A percentile compares a stretch with the other conserved stretches of the same genome.
These are phyloP conservation scores for Aspergillus unguis DNA, from an alignment of 2,329 filamentous ascomycete species.

Conservation along the genomic window DNA sequence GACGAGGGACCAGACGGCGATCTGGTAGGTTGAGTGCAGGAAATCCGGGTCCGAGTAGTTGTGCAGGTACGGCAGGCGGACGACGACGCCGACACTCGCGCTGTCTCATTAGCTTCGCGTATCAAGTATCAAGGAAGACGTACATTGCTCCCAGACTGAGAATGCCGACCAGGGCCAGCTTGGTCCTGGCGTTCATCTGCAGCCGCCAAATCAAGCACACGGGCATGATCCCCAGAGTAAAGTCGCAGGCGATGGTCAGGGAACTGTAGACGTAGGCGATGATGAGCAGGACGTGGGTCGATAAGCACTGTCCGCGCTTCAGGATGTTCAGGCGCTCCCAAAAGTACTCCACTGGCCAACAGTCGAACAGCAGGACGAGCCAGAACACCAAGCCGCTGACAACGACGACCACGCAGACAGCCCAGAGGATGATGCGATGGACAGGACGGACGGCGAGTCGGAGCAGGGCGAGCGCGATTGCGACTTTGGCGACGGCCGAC, in stretches of 20 bases:
- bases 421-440: conserved; percentile 45
- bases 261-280: conserved; percentile 53
- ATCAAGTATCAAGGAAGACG: conserved; percentile 4
- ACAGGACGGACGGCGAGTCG: conserved; percentile 43
- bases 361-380: conserved; percentile 52
- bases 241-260: conserved; percentile 41
- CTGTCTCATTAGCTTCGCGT: not conserved
- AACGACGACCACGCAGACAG: conserved; percentile 42
- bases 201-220: conserved; percentile 54
- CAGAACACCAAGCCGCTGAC: conserved; percentile 47
- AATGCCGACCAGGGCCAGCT: conserved; percentile 50
- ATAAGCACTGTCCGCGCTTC: conserved; percentile 41
- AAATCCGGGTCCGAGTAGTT: conserved; percentile 21
- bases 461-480: conserved; percentile 52
- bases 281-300: conserved; percentile 46
- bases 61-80: conserved; percentile 21
- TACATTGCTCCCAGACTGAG: conserved; percentile 52
- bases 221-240: conserved; percentile 52
- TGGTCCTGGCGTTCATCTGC: conserved; percentile 52
- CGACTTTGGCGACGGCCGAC: conserved; percentile 47
- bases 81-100: conserved; percentile 26
- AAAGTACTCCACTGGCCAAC: conserved; percentile 48
- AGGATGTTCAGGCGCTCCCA: conserved; percentile 38
- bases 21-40: conserved; percentile 44
- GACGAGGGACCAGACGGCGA: conserved; percentile 38